A percentile compares a stretch with the other conserved stretches of the same genome.
Evolutionary conservation across 495 filamentous ascomycete genomes (phyloP).

Genomic region (Xylona heveae): DNA sequence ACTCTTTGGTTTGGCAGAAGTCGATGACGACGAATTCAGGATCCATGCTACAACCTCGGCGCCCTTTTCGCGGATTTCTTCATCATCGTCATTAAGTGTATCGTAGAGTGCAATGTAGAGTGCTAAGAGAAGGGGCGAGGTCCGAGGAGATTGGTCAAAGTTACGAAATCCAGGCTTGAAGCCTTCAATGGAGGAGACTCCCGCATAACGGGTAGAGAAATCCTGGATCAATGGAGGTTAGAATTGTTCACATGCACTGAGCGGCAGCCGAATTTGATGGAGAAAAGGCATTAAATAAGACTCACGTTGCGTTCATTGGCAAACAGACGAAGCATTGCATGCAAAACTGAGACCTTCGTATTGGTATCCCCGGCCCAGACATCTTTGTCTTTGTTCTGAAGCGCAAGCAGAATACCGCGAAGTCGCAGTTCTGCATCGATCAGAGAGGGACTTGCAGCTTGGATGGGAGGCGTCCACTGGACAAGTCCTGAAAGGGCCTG

Average conservation of each 20-base stretch:
- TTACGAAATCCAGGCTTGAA: slow-evolving; percentile 12
- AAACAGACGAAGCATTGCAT: slow-evolving; percentile 20
- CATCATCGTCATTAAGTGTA: slow-evolving; percentile 67
- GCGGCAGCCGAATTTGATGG: no score
- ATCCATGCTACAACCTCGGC: slow-evolving; percentile 24
- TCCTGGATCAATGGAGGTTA: slow-evolving; percentile 20
- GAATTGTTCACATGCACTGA: slow-evolving; percentile 16
- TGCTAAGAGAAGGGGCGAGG: slow-evolving; percentile 19
- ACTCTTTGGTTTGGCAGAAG: no score
- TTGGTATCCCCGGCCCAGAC: slow-evolving; percentile 9
- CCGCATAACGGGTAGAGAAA: slow-evolving; percentile 42
- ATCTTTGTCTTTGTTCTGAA: slow-evolving; percentile 22
- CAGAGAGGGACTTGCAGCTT: slow-evolving; percentile 5
- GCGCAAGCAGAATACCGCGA: slow-evolving; percentile 34
- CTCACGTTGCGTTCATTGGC: slow-evolving; percentile 4
- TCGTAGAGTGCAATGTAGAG: slow-evolving; percentile 22
- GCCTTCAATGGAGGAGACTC: slow-evolving; percentile 21
- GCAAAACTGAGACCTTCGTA: slow-evolving; percentile 18
- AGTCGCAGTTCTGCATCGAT: slow-evolving; percentile 22
- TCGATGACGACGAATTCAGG: slow-evolving; percentile 7
- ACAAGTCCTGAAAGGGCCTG: no score
- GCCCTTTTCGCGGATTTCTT: slow-evolving; percentile 53
- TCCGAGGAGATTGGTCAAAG: slow-evolving; percentile 1
- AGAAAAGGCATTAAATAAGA: slow-evolving; percentile 19
- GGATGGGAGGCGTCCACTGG: no score